Base-by-base conservation (phyloP, 108 stramenopile genomes). In the Licmophora abbreviata region DNA sequence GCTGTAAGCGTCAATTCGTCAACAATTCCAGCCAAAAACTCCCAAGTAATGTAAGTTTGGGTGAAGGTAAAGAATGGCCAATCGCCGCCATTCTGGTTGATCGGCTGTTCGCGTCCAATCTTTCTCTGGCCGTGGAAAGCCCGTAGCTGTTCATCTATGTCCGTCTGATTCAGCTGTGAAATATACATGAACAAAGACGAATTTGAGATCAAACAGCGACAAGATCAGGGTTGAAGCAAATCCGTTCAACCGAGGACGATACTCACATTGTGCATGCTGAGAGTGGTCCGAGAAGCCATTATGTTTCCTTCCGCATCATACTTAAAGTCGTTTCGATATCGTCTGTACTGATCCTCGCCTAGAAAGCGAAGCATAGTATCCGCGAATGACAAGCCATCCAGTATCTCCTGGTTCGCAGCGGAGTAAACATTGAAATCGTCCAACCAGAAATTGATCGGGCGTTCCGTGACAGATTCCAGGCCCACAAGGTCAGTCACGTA, bases 391-490 rank as follows among this genome's bases (percentile, higher is more conserved):
- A 62, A 24, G 0, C 35, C 25, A 1, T 27, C 18, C 29, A 47
- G 53, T 17, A 28, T 17, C 8, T 51, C 23, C 4, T 25, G 11
- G 32, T 44, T 58, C n/a, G 42, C 11, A 4, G 18, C 25, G 12
- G 52, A 25, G 38, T 30, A 66, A n/a, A 27, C 10, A 0, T 68
- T 18, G 29, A 68, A 68, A 38, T 68, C 59, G 9, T 44, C 28
- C 4, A 68, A 23, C 66, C 66, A 68, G 21, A 60, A 69, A 26
- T 56, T 44, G 2, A 11, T 20, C 12, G 59, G 59, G 18, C 25
- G 34, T 7, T 30, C 11, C 31, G 21, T 35, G 22, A 69, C 53
- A 20, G 48, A 15, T 0, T 55, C 48, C 29, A 69, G 35, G 2
- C 28, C 51, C 0, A 58, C 56, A 18, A 69, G 45, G 3, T 48